Percentiles rank a stretch among this genome's conserved stretches.
Conservation (phyloP, 2,329 filamentous ascomycete species). For the Xylariaceae sp. region DNA sequence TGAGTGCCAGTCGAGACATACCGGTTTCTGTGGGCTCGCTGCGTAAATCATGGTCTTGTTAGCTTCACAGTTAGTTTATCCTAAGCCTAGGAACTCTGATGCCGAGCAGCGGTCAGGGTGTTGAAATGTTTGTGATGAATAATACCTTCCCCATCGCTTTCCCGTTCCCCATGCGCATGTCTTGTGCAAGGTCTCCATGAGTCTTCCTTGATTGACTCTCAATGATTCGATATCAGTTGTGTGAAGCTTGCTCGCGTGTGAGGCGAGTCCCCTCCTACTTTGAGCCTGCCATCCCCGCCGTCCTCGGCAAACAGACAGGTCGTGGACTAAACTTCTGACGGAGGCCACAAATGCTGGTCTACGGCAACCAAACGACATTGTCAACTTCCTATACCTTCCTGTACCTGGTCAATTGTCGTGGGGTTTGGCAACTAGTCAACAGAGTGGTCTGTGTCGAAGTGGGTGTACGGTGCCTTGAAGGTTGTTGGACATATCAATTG, state of each 20-base stretch:
- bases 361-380: too few species aligned
- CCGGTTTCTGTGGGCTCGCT: conserved; percentile 63
- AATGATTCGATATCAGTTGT: conserved; percentile 30
- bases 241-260: background rate
- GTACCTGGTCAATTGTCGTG: too few species aligned
- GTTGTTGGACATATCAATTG: too few species aligned
- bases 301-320: background rate
- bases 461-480: too few species aligned
- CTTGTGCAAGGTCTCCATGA: conserved; percentile 63
- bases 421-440: too few species aligned
- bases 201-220: conserved; percentile 55
- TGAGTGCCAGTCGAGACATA: conserved; percentile 72
- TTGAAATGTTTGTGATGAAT: conserved; percentile 17
- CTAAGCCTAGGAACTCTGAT: background rate
- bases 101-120: background rate
- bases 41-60: background rate
- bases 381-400: too few species aligned
- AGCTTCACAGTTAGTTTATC: background rate
- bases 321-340: too few species aligned
- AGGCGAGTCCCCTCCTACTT: conserved; percentile 3
- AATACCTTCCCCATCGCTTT: conserved; percentile 65
- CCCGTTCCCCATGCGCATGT: conserved; percentile 67
- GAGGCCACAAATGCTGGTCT: too few species aligned
- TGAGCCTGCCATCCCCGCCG: background rate
- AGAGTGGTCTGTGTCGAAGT: too few species aligned